phyloP scores from a whole-genome alignment of 1,284 basidiomycete species.

The Schizophyllum commune region DNA sequence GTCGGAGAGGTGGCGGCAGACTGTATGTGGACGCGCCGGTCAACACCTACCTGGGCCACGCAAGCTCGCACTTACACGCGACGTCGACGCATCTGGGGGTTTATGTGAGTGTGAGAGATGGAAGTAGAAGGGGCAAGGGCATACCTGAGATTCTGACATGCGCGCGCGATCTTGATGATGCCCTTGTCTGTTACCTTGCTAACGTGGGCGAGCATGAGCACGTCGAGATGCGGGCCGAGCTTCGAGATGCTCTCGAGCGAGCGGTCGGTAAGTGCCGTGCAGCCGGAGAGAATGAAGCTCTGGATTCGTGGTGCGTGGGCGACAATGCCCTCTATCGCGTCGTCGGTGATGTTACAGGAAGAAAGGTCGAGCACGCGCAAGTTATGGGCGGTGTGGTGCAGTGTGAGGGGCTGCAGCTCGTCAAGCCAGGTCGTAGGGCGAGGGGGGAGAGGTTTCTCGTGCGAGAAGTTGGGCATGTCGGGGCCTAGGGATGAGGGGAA shows the following conservation, averaged over 20 bases:
- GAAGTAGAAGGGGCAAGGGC: background rate
- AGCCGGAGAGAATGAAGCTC: conserved; percentile 76
- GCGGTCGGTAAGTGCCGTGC: conserved; percentile 71
- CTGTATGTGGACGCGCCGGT: conserved; percentile 28
- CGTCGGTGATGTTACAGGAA: conserved; percentile 72
- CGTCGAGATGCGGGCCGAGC: conserved; percentile 75
- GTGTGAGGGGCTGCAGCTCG: conserved; percentile 47
- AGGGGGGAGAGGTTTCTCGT: conserved; percentile 44
- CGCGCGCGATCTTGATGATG: conserved; percentile 63
- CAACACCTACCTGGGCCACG: conserved; percentile 3
- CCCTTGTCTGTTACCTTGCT: conserved; percentile 74
- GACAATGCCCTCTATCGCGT: conserved; percentile 73
- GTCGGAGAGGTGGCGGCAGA: conserved; percentile 80
- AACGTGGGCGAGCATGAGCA: conserved; percentile 78
- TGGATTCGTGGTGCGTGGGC: conserved; percentile 75
- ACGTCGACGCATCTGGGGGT: conserved; percentile 68
- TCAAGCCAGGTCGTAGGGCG: conserved; percentile 52
- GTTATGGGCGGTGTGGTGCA: conserved; percentile 58
- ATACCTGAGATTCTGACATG: conserved; percentile 55
- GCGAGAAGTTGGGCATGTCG: conserved; percentile 15
- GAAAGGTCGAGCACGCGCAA: conserved; percentile 76
- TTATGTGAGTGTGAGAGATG: background rate
- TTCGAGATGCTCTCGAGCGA: conserved; percentile 62
- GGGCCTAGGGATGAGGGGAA: conserved; percentile 54
- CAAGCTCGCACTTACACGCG: conserved; percentile 54